Evolutionary conservation across 2,329 filamentous ascomycete species (phyloP), one percentile per base, ranked within the genome.

Genomic region (Penicillium sp.): DNA sequence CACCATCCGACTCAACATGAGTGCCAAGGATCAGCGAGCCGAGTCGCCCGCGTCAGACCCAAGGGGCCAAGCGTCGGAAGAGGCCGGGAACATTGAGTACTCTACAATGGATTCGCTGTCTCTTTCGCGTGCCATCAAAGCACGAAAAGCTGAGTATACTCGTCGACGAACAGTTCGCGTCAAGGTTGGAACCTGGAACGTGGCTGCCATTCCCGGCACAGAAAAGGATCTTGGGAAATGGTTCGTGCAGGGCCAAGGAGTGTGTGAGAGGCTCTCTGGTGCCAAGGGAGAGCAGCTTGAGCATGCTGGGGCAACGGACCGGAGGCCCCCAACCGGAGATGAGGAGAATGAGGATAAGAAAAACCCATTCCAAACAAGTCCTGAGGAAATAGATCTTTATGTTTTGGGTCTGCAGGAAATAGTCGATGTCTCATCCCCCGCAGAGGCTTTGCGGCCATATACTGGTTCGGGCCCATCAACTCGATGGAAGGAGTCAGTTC

Each of bases 131-230:
- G 82, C 81, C 2, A 73, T 97, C 37, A 84, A 88, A 68, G 86
- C 89, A 37, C 84, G 94, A 51, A 84, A 87, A 66, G 77, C 83
- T 47, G 92, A 97, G 72, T 99, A 92, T 71, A 88, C 89, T 25
- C 84, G 86, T 35, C 84, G 86, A 42, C 87, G 87, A 70, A 83
- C 83, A 49, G 85, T 96, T 64, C 87, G 87, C 61, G 84, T 99
- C 73, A 97, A 97, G 75, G 82, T 99, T 49, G 94, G 93, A 41
- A 89, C 90, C 0, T 99, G 94, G 94, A 99, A 99, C 74, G 90
- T 96, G 15, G 94, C 92, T 4, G 87, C 88, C 1, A 87, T 89
- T 61, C 85, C 89, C 12, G 91, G 89, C 23, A 92, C 91, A 0
- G 92, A 96, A 72, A 89, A 90, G 63, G 94, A 97, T 69, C 77